Evolutionary conservation across 116 monocot species (phyloP).

Genomic region (Trichopus zeylanicus): DNA sequence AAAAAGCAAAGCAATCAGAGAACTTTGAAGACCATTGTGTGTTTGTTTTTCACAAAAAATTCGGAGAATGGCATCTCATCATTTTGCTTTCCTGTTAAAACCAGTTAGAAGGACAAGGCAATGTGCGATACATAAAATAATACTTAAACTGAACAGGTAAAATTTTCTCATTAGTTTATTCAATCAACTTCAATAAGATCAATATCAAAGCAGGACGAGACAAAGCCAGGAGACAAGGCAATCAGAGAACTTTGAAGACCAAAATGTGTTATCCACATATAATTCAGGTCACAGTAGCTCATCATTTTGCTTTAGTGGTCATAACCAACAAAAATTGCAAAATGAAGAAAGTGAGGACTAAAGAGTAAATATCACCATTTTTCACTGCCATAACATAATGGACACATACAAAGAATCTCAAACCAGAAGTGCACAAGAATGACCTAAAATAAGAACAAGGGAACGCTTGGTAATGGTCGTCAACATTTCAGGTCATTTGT

Average conservation of each 20-base stretch:
- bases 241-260: constrained; percentile 42
- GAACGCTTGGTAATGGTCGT: too few species aligned
- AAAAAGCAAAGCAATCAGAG: constrained; percentile 30
- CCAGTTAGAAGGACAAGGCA: neutral
- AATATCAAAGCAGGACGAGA: neutral
- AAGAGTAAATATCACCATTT: too few species aligned
- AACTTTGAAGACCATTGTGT: constrained; percentile 25
- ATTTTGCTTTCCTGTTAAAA: neutral
- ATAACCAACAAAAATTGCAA: neutral
- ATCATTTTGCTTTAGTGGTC: constrained; percentile 11
- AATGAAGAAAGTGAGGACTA: too few species aligned
- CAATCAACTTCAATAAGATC: neutral
- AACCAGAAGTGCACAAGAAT: too few species aligned
- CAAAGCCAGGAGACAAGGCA: constrained; percentile 1
- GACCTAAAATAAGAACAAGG: too few species aligned
- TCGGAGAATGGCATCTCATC: constrained; percentile 9
- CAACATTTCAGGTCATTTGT: neutral
- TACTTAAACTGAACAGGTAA: neutral
- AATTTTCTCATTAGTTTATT: neutral
- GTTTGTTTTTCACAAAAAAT: constrained; percentile 15
- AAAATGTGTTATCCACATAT: constrained; percentile 11
- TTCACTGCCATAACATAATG: too few species aligned
- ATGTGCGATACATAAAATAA: neutral
- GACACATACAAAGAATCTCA: too few species aligned
- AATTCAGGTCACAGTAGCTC: constrained; percentile 13